These are phyloP conservation scores for Senecio squalidus DNA, from an alignment of 140 eudicot genomes.

Conservation along the genomic window DNA sequence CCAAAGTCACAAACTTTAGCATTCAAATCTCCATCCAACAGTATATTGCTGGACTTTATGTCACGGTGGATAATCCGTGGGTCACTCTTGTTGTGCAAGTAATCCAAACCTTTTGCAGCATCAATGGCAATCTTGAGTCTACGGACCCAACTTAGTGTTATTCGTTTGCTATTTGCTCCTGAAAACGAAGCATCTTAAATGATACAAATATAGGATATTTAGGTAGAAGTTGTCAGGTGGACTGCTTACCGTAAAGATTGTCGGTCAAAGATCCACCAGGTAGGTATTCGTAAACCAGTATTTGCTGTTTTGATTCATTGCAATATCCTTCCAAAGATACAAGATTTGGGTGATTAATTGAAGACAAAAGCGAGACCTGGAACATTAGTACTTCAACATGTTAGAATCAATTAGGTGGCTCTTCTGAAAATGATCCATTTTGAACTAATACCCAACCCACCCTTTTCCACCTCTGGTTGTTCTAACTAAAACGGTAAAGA, in stretches of 20 bases:
- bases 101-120: constrained; percentile 96
- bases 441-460: too few relatives aligned
- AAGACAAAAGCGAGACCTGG: constrained; percentile 73
- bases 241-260: constrained; percentile 70
- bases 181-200: constrained; percentile 17
- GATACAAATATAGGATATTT: constrained; percentile 2
- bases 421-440: background rate
- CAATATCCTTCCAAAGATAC: constrained; percentile 91
- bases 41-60: constrained; percentile 84
- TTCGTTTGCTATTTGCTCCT: constrained; percentile 67
- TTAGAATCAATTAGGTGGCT: background rate
- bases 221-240: background rate
- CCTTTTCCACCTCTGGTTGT: background rate
- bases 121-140: constrained; percentile 90
- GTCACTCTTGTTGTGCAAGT: constrained; percentile 76
- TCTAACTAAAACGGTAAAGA: background rate
- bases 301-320: constrained; percentile 74
- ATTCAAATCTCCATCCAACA: constrained; percentile 71
- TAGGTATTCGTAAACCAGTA: constrained; percentile 80
- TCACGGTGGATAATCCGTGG: constrained; percentile 89
- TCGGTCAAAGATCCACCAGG: constrained; percentile 87
- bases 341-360: constrained; percentile 78
- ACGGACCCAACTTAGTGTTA: constrained; percentile 85
- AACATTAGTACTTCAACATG: constrained; percentile 13
- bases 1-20: constrained; percentile 90